phyloP scores from a whole-genome alignment of 2,329 filamentous ascomycete genomes.

The Teratosphaeria nubilosa region DNA sequence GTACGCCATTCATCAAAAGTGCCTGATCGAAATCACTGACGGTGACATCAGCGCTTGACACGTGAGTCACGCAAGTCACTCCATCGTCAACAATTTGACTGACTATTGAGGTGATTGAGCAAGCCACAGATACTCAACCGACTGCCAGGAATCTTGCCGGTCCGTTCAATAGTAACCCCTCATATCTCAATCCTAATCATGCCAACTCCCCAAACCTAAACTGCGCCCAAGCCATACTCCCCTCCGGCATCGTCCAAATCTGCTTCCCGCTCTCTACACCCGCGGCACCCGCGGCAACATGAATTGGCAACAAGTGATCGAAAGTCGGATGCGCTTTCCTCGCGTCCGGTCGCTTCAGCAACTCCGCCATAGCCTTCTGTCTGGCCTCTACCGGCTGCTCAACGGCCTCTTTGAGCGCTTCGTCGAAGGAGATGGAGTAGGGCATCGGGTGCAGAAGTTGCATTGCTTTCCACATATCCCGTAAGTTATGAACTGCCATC shows the following conservation, averaged over 20 bases:
- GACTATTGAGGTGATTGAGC: no score
- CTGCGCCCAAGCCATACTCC: constrained; percentile 27
- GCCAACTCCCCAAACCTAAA: constrained; percentile 22
- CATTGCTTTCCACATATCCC: constrained; percentile 14
- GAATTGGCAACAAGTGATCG: constrained; percentile 52
- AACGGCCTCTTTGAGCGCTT: constrained; percentile 24
- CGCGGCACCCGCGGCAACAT: constrained; percentile 35
- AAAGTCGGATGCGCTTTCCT: constrained; percentile 53
- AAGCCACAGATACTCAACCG: no score
- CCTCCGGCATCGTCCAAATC: constrained; percentile 26
- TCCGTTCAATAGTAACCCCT: no score
- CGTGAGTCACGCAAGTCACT: no score
- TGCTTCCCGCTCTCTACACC: constrained; percentile 20
- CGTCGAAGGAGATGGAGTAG: constrained; percentile 27
- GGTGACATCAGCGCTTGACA: no score
- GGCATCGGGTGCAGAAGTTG: constrained; percentile 13
- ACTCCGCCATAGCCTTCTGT: constrained; percentile 24
- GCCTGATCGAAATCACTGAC: no score
- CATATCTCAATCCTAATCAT: not conserved
- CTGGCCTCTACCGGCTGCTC: constrained; percentile 20
- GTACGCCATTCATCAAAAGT: no score
- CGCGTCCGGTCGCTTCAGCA: constrained; percentile 38
- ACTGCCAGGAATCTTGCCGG: no score
- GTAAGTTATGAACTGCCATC: constrained; percentile 50
- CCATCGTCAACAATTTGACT: no score